A percentile compares a stretch with the other conserved stretches of the same genome.
Evolutionary conservation across 129 eudicot genomes (phyloP).

Genomic region (Logfia minima): DNA sequence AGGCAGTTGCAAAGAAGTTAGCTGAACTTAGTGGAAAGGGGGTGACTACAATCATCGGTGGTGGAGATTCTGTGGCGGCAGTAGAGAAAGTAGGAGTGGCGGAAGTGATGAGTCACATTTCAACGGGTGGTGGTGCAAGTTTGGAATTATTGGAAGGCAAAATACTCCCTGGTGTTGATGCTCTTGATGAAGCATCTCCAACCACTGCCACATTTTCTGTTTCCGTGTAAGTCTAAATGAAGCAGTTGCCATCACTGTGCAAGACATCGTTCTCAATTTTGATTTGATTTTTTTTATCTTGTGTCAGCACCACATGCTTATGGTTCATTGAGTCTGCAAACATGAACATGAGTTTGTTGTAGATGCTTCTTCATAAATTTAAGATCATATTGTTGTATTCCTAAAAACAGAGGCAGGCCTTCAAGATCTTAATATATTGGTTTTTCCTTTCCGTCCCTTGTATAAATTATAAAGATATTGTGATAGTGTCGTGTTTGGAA

Average conservation of each 20-base stretch:
- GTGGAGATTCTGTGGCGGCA: constrained; percentile 61
- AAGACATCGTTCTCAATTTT: constrained; percentile 31
- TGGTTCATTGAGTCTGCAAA: constrained; percentile 39
- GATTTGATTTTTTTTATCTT: constrained; percentile 30
- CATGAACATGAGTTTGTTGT: constrained; percentile 50
- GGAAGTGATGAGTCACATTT: constrained; percentile 68
- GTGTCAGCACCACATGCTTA: constrained; percentile 26
- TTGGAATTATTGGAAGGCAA: constrained; percentile 75
- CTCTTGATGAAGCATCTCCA: constrained; percentile 54
- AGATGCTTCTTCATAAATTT: constrained; percentile 43
- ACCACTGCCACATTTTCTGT: not conserved
- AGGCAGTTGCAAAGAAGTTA: constrained; percentile 63
- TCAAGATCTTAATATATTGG: constrained; percentile 24
- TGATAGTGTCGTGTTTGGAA: constrained; percentile 8
- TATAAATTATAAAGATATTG: not conserved
- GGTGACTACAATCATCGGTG: constrained; percentile 65
- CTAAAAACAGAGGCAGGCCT: constrained; percentile 7
- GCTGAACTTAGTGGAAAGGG: constrained; percentile 57
- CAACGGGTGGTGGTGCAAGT: constrained; percentile 83
- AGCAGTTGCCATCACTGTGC: constrained; percentile 56
- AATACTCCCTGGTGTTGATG: constrained; percentile 61
- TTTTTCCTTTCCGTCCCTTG: not conserved
- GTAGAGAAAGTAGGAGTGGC: constrained; percentile 82
- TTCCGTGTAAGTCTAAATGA: constrained; percentile 20
- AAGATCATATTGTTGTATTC: constrained; percentile 36